Conservation (phyloP, 805 yeast species). For the Grigorovia jiainica region DNA sequence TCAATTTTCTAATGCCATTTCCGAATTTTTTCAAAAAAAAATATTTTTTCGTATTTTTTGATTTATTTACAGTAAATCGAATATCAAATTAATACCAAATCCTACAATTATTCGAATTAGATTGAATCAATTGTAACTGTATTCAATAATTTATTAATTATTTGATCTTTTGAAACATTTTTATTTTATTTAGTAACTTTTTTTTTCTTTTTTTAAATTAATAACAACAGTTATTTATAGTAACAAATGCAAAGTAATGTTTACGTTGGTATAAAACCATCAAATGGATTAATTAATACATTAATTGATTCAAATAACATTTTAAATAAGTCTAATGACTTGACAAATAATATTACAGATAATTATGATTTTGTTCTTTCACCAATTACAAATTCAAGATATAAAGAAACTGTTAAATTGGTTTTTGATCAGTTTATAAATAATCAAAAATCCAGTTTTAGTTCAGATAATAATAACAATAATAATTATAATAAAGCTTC, state of each 20-base stretch:
- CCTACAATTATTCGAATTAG: no score
- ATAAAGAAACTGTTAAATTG: constrained; percentile 34
- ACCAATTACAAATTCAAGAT: constrained; percentile 45
- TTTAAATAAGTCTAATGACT: constrained; percentile 1
- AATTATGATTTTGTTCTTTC: constrained; percentile 43
- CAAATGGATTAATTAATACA: neutral
- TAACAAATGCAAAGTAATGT: constrained; percentile 24
- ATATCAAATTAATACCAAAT: no score
- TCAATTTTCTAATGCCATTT: no score
- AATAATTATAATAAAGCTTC: no score
- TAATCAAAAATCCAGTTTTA: neutral
- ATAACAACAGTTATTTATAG: neutral
- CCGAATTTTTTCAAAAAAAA: no score
- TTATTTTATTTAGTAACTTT: neutral
- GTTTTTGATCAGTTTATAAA: neutral
- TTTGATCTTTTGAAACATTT: no score
- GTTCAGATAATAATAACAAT: neutral
- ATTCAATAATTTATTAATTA: no score
- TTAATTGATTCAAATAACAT: neutral
- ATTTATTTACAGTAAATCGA: no score
- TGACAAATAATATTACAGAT: neutral
- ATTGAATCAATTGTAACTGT: no score
- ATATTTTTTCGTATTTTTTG: no score
- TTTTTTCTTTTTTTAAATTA: neutral
- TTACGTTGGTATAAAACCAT: constrained; percentile 36